These are phyloP conservation scores for Crinitomyces ghanaensis DNA, from an alignment of 805 yeast genomes.

Conservation along the genomic window DNA sequence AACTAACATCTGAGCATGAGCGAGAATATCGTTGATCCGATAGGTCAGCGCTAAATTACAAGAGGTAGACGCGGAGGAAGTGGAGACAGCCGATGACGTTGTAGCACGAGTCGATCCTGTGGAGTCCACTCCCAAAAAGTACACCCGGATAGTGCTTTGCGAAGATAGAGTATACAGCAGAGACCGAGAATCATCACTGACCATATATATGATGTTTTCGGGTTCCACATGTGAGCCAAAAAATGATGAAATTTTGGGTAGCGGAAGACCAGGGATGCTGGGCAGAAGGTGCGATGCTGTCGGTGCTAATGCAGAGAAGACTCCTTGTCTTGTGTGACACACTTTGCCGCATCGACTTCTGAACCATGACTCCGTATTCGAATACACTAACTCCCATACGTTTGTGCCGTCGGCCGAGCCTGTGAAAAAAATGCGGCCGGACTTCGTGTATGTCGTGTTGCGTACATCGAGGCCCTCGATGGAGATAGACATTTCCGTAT, in stretches of 20 bases:
- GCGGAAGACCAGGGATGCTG: conserved; percentile 1
- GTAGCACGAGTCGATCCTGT: conserved; percentile 22
- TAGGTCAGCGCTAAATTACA: conserved; percentile 19
- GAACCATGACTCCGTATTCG: conserved; percentile 79
- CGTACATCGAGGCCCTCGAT: conserved; percentile 67
- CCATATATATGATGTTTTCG: conserved; percentile 53
- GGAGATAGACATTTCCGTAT: conserved; percentile 73
- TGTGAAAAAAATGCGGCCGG: conserved; percentile 74
- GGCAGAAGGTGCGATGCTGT: conserved; percentile 12
- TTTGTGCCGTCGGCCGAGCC: conserved; percentile 68
- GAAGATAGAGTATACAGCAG: conserved; percentile 74
- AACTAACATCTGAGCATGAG: conserved; percentile 21
- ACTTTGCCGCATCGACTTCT: conserved; percentile 71
- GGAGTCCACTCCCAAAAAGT: conserved; percentile 34
- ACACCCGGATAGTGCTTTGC: conserved; percentile 70
- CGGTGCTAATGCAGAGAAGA: conserved; percentile 27
- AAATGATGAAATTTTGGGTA: not conserved
- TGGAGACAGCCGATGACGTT: too few species aligned
- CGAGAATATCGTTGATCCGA: conserved; percentile 18
- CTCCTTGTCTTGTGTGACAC: conserved; percentile 62
- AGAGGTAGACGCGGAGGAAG: too few species aligned
- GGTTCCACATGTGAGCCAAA: conserved; percentile 21
- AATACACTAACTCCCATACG: conserved; percentile 79
- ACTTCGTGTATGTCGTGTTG: conserved; percentile 42
- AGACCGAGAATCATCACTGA: conserved; percentile 66